Percentiles rank a stretch among this genome's conserved stretches.
phyloP scores from a whole-genome alignment of 179 eudicot species.

The Actinidia polygama region DNA sequence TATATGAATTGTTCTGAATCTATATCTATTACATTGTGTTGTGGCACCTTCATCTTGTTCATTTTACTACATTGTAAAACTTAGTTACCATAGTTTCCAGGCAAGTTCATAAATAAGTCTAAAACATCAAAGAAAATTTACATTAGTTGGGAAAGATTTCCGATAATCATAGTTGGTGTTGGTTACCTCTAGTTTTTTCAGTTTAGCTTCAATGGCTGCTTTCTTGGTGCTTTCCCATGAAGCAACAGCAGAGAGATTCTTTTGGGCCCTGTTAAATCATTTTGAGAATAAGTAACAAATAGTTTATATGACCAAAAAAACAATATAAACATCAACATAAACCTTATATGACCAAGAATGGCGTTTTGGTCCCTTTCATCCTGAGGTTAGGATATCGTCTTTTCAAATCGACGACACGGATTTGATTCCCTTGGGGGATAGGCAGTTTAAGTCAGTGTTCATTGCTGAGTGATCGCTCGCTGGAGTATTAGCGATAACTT shows the following conservation, averaged over 20 bases:
- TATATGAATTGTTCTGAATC: too few relatives aligned
- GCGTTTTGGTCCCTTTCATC: too few relatives aligned
- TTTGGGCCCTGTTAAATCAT: constrained; percentile 64
- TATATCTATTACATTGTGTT: too few relatives aligned
- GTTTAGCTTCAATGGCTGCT: constrained; percentile 70
- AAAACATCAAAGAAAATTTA: neutral
- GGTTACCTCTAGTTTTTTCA: constrained; percentile 67
- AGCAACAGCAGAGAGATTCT: constrained; percentile 61
- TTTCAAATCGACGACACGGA: too few relatives aligned
- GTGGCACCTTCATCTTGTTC: too few relatives aligned
- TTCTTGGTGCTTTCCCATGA: constrained; percentile 89
- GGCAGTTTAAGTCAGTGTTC: too few relatives aligned
- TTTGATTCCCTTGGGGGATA: too few relatives aligned
- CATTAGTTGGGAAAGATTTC: neutral
- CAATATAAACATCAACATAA: neutral
- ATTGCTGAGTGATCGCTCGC: too few relatives aligned
- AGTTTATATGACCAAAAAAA: neutral
- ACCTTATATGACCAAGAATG: too few relatives aligned
- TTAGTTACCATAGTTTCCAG: neutral
- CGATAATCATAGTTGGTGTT: neutral
- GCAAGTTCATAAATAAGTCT: neutral
- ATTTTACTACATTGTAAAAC: too few relatives aligned
- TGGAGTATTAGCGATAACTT: too few relatives aligned
- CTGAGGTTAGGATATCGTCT: too few relatives aligned
- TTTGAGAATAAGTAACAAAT: neutral